Conservation (phyloP, 2,329 filamentous ascomycete species). For the Basipetospora sp. region DNA sequence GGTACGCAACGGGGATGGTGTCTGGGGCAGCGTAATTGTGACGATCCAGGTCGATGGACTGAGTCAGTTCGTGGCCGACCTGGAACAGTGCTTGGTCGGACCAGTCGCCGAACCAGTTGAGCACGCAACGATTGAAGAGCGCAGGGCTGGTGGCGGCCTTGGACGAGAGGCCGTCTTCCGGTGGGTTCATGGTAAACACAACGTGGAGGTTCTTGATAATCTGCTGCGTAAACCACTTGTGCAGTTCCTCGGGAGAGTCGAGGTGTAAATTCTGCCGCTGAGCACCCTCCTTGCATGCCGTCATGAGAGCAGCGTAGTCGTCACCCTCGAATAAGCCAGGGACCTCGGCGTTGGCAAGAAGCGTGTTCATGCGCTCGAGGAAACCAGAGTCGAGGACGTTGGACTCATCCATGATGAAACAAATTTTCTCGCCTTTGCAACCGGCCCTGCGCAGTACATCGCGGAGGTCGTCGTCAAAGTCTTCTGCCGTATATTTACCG, state of each 20-base stretch:
- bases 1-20: slow-evolving; percentile 83
- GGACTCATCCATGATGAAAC: slow-evolving; percentile 99
- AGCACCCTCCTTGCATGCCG: slow-evolving; percentile 93
- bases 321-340: slow-evolving; percentile 98
- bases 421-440: slow-evolving; percentile 98
- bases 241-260: slow-evolving; percentile 97
- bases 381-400: slow-evolving; percentile 98
- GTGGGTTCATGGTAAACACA: slow-evolving; percentile 99
- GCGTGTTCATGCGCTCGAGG: slow-evolving; percentile 96
- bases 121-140: slow-evolving; percentile 96
- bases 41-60: slow-evolving; percentile 88
- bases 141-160: slow-evolving; percentile 96
- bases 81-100: slow-evolving; percentile 98
- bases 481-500: slow-evolving; percentile 91
- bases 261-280: slow-evolving; percentile 88
- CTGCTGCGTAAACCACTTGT: slow-evolving; percentile 99
- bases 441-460: slow-evolving; percentile 86
- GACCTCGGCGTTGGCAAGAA: slow-evolving; percentile 97
- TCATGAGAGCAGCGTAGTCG: slow-evolving; percentile 96
- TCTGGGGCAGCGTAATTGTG: slow-evolving; percentile 75
- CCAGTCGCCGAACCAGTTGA: slow-evolving; percentile 99
- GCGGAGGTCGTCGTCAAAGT: slow-evolving; percentile 94
- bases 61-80: slow-evolving; percentile 86
- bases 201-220: slow-evolving; percentile 98
- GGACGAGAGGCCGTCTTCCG: slow-evolving; percentile 82